A percentile compares a stretch with the other conserved stretches of the same genome.
These are phyloP conservation scores for Cucumis hystrix DNA, from an alignment of 306 rosid species.

Conservation along the genomic window DNA sequence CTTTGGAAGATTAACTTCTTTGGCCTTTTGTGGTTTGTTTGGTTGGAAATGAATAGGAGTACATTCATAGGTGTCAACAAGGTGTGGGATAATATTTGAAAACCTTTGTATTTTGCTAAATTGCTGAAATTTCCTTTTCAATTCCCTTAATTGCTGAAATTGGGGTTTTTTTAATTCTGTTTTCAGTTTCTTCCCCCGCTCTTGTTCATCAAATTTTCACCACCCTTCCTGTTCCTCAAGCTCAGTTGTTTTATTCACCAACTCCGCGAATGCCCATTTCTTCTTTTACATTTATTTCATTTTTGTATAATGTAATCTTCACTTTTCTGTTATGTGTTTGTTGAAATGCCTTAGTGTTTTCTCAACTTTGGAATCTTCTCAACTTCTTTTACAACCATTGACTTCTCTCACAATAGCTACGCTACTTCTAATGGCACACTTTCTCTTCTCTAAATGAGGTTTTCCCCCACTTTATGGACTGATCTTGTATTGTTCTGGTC, in stretches of 20 bases:
- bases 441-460: not conserved
- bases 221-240: not conserved
- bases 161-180: not conserved
- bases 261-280: not conserved
- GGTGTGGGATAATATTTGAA: not conserved
- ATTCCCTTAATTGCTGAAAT: not conserved
- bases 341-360: slow-evolving; percentile 13
- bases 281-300: not conserved
- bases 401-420: slow-evolving; percentile 10
- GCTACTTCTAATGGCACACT: slow-evolving; percentile 7
- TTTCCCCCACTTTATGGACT: not conserved
- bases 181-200: not conserved
- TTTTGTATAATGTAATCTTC: not conserved
- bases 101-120: too few relatives aligned
- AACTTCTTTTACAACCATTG: too few relatives aligned
- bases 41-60: not conserved
- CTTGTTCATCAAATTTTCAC: not conserved
- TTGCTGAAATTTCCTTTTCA: not conserved
- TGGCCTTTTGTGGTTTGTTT: not conserved
- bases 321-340: not conserved
- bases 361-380: not conserved
- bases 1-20: not conserved
- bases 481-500: not conserved
- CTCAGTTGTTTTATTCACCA: not conserved
- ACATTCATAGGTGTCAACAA: too few relatives aligned